A percentile compares a stretch with the other conserved stretches of the same genome.
Conservation (phyloP, 805 yeast species). For the Starmerella scarabaei region DNA sequence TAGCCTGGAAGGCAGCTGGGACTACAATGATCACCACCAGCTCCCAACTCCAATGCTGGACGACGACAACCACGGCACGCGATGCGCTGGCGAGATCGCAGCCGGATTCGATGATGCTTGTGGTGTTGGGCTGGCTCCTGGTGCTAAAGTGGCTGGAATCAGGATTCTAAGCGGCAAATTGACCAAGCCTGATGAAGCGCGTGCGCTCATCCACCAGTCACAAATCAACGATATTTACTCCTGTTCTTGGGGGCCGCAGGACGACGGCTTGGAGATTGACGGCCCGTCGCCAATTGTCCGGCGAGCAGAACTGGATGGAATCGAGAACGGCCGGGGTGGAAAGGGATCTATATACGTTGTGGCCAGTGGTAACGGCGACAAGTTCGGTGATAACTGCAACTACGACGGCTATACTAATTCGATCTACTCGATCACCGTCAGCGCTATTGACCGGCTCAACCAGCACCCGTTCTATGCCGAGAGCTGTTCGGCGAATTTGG, state of each 20-base stretch:
- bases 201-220: slow-evolving; percentile 65
- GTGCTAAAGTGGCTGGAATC: slow-evolving; percentile 75
- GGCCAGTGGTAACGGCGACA: slow-evolving; percentile 92
- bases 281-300: slow-evolving; percentile 69
- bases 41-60: slow-evolving; percentile 66
- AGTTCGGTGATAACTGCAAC: slow-evolving; percentile 76
- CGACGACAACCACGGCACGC: slow-evolving; percentile 89
- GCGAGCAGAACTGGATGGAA: slow-evolving; percentile 74
- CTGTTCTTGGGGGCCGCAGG: slow-evolving; percentile 98
- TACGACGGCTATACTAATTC: slow-evolving; percentile 96
- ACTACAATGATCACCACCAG: slow-evolving; percentile 63
- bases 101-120: slow-evolving; percentile 69
- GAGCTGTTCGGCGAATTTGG: slow-evolving; percentile 88
- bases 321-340: slow-evolving; percentile 63
- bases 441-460: slow-evolving; percentile 82
- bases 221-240: slow-evolving; percentile 86
- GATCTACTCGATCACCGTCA: slow-evolving; percentile 86
- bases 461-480: slow-evolving; percentile 83
- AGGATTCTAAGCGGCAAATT: slow-evolving; percentile 74
- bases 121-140: slow-evolving; percentile 94
- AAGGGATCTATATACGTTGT: slow-evolving; percentile 86
- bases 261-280: slow-evolving; percentile 76
- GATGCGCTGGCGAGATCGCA: slow-evolving; percentile 97
- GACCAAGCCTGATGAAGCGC: slow-evolving; percentile 81
- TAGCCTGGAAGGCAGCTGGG: slow-evolving; percentile 71